Conservation (phyloP, 2,329 filamentous ascomycete genomes). For the Fusarium sp. region DNA sequence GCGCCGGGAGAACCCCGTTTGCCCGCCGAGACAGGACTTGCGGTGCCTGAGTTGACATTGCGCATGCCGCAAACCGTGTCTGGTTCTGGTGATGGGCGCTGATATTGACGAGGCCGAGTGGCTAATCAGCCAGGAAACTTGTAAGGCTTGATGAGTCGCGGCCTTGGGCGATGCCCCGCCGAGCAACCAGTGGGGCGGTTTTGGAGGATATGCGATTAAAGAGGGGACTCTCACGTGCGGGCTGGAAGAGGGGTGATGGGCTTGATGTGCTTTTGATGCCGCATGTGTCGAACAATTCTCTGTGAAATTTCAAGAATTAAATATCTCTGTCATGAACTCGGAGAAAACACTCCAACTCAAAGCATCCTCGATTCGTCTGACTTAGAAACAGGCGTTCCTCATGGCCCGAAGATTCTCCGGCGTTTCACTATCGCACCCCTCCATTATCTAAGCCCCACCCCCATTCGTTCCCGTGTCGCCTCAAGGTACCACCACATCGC, state of each 20-base stretch:
- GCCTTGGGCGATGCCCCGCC: constrained; percentile 44
- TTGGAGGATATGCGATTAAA: constrained; percentile 46
- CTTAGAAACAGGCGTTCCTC: background rate
- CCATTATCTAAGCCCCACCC: constrained; percentile 46
- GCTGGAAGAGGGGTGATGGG: background rate
- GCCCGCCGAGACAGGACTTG: constrained; percentile 53
- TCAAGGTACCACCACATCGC: constrained; percentile 41
- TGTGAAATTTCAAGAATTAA: too few relatives aligned
- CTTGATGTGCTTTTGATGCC: background rate
- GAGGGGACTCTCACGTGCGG: constrained; percentile 30
- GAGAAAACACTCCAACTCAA: background rate
- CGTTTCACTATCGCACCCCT: constrained; percentile 47
- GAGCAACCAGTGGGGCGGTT: constrained; percentile 40
- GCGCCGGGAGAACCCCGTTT: constrained; percentile 46
- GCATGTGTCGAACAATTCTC: background rate
- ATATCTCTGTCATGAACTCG: background rate
- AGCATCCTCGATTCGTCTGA: background rate
- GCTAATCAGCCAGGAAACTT: constrained; percentile 28
- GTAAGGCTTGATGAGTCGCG: constrained; percentile 46
- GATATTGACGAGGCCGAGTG: constrained; percentile 30
- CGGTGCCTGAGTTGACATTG: constrained; percentile 52
- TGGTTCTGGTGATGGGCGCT: constrained; percentile 33
- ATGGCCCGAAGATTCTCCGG: constrained; percentile 46
- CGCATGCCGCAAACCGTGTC: constrained; percentile 46
- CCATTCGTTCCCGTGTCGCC: constrained; percentile 40